Percentiles rank a stretch among this genome's conserved stretches.
Evolutionary conservation across 2,329 filamentous ascomycete genomes (phyloP).

Genomic region (Periglandula ipomoeae): DNA sequence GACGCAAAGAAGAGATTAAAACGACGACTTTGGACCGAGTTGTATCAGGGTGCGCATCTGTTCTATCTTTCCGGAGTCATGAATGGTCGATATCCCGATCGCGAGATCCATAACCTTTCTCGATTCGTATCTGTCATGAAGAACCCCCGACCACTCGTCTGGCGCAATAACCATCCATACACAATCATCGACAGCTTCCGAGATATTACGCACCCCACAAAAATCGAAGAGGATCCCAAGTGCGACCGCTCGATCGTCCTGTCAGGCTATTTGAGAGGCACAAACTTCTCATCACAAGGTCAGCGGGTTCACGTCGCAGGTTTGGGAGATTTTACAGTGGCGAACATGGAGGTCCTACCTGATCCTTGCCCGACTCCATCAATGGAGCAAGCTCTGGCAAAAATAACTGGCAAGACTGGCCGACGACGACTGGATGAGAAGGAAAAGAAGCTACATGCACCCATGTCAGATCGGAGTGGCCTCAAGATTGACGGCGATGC

Average conservation of each 20-base stretch:
- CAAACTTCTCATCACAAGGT: conserved; percentile 79
- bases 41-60: conserved; percentile 93
- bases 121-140: conserved; percentile 98
- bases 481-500: conserved; percentile 95
- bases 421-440: conserved; percentile 84
- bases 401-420: conserved; percentile 72
- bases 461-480: conserved; percentile 96
- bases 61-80: conserved; percentile 96
- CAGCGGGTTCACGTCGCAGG: conserved; percentile 89
- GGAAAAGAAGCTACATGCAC: conserved; percentile 91
- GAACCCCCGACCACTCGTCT: conserved; percentile 90
- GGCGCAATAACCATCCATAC: conserved; percentile 95
- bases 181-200: conserved; percentile 88
- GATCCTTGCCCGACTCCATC: conserved; percentile 93
- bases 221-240: conserved; percentile 78
- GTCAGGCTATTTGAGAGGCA: conserved; percentile 89
- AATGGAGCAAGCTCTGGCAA: conserved; percentile 80
- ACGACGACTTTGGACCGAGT: conserved; percentile 89
- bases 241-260: conserved; percentile 87
- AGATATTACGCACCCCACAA: conserved; percentile 87
- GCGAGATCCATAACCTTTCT: conserved; percentile 91
- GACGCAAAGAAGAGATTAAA: conserved; percentile 95
- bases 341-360: conserved; percentile 75
- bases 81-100: conserved; percentile 92
- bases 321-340: conserved; percentile 78